Conservation (phyloP, 805 yeast genomes). For the Saccharomyces kudriavzevii region DNA sequence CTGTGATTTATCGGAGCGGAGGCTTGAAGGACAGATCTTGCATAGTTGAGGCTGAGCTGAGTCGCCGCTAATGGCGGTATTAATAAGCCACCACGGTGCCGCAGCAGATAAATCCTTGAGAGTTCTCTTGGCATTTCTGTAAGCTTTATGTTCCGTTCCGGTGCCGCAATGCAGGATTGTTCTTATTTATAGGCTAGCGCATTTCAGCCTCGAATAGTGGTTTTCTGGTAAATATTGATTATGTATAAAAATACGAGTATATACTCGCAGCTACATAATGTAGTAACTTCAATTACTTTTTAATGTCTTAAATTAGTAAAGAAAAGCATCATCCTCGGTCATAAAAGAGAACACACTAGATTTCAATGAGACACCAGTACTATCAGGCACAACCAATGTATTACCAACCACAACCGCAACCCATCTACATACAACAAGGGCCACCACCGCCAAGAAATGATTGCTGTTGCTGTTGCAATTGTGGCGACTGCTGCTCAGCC, state of each 20-base stretch:
- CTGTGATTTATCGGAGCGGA: background rate
- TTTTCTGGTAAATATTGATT: background rate
- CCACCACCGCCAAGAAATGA: conserved; percentile 3
- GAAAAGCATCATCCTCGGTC: background rate
- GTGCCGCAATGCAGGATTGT: background rate
- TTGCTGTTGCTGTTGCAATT: conserved; percentile 5
- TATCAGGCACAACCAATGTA: conserved; percentile 7
- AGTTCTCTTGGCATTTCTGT: background rate
- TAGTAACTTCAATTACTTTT: background rate
- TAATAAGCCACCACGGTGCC: background rate
- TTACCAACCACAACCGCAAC: conserved; percentile 9
- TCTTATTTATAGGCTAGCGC: background rate
- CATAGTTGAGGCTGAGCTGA: background rate
- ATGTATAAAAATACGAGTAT: background rate
- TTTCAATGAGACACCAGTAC: background rate
- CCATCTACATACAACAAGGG: conserved; percentile 8
- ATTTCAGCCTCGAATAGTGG: background rate
- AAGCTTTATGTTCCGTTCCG: background rate
- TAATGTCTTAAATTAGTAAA: background rate
- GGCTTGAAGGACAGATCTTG: background rate
- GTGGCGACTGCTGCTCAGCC: background rate
- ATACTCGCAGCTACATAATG: background rate
- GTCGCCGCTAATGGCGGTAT: background rate
- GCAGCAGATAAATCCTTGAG: background rate
- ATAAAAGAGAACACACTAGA: background rate